Base-by-base conservation (phyloP, 768 basidiomycete species). In the Leucogyrophana mollusca region DNA sequence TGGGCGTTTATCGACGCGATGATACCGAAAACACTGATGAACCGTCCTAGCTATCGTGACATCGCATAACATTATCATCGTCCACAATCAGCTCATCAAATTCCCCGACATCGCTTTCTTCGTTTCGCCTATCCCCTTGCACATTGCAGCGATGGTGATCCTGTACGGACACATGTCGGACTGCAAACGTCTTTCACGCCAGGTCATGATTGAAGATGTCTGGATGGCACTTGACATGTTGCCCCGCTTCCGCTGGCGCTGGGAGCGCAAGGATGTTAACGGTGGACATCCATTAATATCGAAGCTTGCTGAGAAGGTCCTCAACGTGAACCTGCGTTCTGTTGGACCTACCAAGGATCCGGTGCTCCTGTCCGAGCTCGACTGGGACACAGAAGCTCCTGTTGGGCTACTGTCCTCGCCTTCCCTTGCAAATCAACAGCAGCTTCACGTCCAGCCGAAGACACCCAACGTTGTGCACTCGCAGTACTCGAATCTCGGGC, bases 131-230 rank as follows among this genome's bases (percentile, higher is more conserved):
- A 90, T 89, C 48, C 90, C 90, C 11, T 74, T 93, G 16, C 90
- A 93, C 64, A 90, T 92, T 44, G 86, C 90, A 0, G 90, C 90
- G 6, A 91, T 93, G 90, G 87, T 92, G 47, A 91, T 93, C 49
- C 74, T 93, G 16, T 92, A 85, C 59, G 90, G 90, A 1, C 87
- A 87, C 57, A 90, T 90, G 78, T 88, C 85, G 6, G 79, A 80
- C 43, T 87, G 85, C 49, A 80, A 87, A 21, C 77, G 76, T 34
- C 73, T 90, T 21, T 66, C 84, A 2, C 75, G 73, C 33, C 72
- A 82, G 46, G 78, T 80, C 32, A 88, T 85, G 32, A 70, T 88
- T 22, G 86, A 91, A 65, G 90, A 93, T 56, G 78, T 93, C 30
- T 88, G 86, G 82, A 79, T 89, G 62, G 90, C 90, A 22, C 80